Evolutionary conservation across 225 moss, liverwort and hornwort species (phyloP).

Genomic region (Anthoceros angustus): DNA sequence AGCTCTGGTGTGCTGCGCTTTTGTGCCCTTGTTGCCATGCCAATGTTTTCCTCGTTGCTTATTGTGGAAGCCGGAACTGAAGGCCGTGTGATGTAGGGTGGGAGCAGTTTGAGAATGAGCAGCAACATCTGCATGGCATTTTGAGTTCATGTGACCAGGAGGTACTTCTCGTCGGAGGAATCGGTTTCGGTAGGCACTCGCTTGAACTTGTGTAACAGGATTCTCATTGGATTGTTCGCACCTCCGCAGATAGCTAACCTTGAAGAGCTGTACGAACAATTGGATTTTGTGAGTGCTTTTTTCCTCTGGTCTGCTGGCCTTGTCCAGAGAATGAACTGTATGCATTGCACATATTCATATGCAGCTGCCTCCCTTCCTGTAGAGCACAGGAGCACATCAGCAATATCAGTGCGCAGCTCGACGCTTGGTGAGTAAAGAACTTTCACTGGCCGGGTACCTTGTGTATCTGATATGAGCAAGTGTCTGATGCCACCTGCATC

Average conservation of each 20-base stretch:
- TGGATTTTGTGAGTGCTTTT: background rate
- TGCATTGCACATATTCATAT: background rate
- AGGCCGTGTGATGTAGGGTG: background rate
- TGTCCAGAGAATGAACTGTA: background rate
- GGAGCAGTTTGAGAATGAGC: background rate
- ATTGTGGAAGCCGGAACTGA: background rate
- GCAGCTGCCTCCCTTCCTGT: background rate
- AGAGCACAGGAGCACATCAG: slow-evolving; percentile 1
- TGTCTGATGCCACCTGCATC: no score
- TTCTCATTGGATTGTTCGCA: no score
- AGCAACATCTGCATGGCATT: background rate
- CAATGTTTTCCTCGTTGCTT: background rate
- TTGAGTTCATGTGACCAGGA: background rate
- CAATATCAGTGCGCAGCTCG: background rate
- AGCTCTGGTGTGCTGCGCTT: no score
- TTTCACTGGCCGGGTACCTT: background rate
- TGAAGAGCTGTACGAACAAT: background rate
- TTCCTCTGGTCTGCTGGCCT: background rate
- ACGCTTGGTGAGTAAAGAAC: background rate
- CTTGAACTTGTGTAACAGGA: no score
- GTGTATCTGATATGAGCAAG: no score
- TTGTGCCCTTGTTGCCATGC: no score
- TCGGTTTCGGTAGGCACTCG: background rate
- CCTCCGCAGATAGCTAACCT: background rate
- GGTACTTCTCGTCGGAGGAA: background rate